phyloP scores from a whole-genome alignment of 306 rosid genomes.

The Pterocarpus santalinus region DNA sequence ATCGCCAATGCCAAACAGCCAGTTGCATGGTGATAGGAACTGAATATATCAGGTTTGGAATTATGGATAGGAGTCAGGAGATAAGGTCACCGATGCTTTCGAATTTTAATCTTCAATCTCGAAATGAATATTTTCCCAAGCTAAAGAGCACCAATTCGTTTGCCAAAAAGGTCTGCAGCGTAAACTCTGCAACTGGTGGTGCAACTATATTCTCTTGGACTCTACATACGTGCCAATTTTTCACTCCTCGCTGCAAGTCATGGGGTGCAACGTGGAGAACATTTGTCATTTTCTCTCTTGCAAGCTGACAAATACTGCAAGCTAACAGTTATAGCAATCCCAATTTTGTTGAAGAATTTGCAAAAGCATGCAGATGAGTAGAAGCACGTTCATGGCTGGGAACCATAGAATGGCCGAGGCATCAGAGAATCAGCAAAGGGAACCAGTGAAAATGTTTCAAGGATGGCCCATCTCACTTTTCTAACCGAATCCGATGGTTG shows the following conservation, averaged over 20 bases:
- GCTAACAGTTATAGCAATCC: neutral
- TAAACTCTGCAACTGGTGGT: slow-evolving; percentile 18
- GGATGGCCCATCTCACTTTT: slow-evolving; percentile 29
- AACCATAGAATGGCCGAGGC: slow-evolving; percentile 19
- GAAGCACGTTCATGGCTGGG: neutral
- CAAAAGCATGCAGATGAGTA: neutral
- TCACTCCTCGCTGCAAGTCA: neutral
- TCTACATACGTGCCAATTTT: neutral
- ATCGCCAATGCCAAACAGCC: neutral
- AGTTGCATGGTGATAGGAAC: neutral
- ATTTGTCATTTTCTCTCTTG: slow-evolving; percentile 19
- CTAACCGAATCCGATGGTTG: slow-evolving; percentile 19
- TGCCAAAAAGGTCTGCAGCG: neutral
- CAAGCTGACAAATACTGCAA: neutral
- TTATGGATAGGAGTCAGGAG: neutral
- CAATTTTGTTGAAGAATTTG: slow-evolving; percentile 20
- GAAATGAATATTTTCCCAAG: slow-evolving; percentile 20
- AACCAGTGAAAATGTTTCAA: slow-evolving; percentile 34
- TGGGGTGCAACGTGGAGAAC: slow-evolving; percentile 33
- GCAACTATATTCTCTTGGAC: slow-evolving; percentile 11
- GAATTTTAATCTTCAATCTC: slow-evolving; percentile 25
- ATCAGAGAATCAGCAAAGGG: slow-evolving; percentile 42
- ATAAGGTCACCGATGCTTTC: neutral
- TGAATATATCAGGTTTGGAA: slow-evolving; percentile 3
- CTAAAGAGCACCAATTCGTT: neutral